Base-by-base conservation (phyloP, 2,329 filamentous ascomycete genomes). In the Fusarium transvaalense region DNA sequence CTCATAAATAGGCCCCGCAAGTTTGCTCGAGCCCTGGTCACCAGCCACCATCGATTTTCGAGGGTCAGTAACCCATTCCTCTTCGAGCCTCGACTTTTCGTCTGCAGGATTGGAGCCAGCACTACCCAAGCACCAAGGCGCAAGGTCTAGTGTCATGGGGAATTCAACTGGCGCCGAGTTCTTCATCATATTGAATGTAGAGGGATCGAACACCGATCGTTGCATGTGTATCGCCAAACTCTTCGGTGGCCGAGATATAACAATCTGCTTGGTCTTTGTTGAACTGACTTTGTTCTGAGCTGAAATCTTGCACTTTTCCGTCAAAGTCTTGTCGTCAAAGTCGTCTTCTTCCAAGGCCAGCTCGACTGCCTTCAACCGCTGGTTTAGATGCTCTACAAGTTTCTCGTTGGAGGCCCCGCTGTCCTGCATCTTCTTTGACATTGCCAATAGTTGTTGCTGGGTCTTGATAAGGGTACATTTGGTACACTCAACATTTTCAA, bases 161-260 rank as follows among this genome's bases (percentile, higher is more conserved):
- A 97, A 98, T 23, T 84, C 84, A 19, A 99, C 92, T 0, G 86
- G 84, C 0, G 94, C 92, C 34, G 88, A 88, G 72, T 98, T 98
- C 79, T 98, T 98, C 75, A 87, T 89, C 78, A 94, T 88, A 62
- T 88, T 83, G 7, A 93, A 93, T 0, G 93, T 97, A 50, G 83
- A 84, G 69, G 97, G 93, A 72, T 97, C 92, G 73, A 97, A 98
- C 1, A 96, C 87, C 51, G 94, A 97, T 39, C 96, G 88, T 75
- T 98, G 97, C 76, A 98, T 87, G 76, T 99, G 96, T 10, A 98
- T 84, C 0, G 90, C 92, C 15, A 99, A 82, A 57, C 91, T 92
- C 66, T 89, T 89, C 2, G 96, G 96, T 2, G 94, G 86, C 31
- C 94, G 86, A 5, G 92, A 94, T 70, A 99, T 87, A 14, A 95